Conservation (phyloP, 1,139 yeast genomes). For the Yamadazyma atmosphaerica region DNA sequence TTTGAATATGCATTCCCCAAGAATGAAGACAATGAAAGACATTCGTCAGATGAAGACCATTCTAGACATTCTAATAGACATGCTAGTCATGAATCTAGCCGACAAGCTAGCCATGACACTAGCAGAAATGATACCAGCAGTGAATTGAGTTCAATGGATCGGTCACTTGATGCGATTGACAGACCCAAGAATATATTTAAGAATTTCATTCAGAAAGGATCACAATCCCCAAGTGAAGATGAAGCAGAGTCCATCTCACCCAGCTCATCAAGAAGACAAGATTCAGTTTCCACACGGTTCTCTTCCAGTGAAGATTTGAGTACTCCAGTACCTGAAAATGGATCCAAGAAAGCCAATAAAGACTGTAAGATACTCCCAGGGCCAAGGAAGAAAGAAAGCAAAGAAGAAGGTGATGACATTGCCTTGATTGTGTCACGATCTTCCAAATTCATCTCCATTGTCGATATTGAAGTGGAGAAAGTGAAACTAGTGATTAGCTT, state of each 20-base stretch:
- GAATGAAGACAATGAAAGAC: constrained; percentile 19
- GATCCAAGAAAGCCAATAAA: constrained; percentile 1
- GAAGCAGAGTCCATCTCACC: constrained; percentile 11
- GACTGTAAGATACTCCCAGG: constrained; percentile 3
- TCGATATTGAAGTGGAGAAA: constrained; percentile 54
- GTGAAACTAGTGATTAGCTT: constrained; percentile 66
- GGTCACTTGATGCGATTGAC: constrained; percentile 5
- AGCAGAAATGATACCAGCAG: constrained; percentile 3
- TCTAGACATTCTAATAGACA: no score
- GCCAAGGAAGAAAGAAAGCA: constrained; percentile 20
- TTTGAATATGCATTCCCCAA: constrained; percentile 68
- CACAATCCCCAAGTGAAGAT: constrained; percentile 9
- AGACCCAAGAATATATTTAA: constrained; percentile 14
- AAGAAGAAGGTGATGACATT: constrained; percentile 20
- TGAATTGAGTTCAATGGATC: constrained; percentile 11
- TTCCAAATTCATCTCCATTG: constrained; percentile 63
- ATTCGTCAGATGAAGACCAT: neutral
- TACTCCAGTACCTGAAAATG: constrained; percentile 2
- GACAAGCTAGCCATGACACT: no score
- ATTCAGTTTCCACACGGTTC: constrained; percentile 11
- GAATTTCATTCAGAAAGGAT: constrained; percentile 7
- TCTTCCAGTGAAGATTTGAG: constrained; percentile 14
- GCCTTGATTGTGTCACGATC: constrained; percentile 46
- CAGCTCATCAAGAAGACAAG: constrained; percentile 6
- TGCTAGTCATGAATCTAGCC: no score